Evolutionary conservation across 495 filamentous ascomycete species (phyloP).

Genomic region (Lasiosphaeria ovina): DNA sequence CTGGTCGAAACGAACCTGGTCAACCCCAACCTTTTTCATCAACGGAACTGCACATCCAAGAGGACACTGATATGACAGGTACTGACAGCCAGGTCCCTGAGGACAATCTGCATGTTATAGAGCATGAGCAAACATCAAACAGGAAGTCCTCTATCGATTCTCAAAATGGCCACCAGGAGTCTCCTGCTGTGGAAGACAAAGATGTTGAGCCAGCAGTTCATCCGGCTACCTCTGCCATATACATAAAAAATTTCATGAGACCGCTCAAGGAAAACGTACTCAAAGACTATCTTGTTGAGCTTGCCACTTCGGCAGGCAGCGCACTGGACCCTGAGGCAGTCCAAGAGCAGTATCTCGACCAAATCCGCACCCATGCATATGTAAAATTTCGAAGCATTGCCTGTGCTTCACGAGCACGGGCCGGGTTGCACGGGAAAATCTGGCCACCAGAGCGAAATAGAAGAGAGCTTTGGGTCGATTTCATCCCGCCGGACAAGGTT

Average conservation of each 20-base stretch:
- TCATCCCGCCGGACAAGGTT: slow-evolving; percentile 74
- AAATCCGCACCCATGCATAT: slow-evolving; percentile 85
- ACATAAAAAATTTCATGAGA: slow-evolving; percentile 89
- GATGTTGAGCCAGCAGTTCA: slow-evolving; percentile 69
- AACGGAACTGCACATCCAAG: too few species aligned
- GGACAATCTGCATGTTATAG: not conserved
- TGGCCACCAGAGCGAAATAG: slow-evolving; percentile 88
- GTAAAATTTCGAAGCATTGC: slow-evolving; percentile 63
- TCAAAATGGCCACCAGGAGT: not conserved
- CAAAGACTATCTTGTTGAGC: slow-evolving; percentile 60
- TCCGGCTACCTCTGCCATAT: slow-evolving; percentile 79
- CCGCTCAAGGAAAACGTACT: slow-evolving; percentile 68
- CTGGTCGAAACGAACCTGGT: not conserved
- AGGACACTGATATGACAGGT: too few species aligned
- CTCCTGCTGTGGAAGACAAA: slow-evolving; percentile 23
- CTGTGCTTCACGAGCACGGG: slow-evolving; percentile 76
- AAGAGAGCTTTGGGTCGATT: slow-evolving; percentile 86
- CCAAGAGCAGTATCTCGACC: slow-evolving; percentile 72
- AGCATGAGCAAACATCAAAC: not conserved
- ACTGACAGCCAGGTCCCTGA: too few species aligned
- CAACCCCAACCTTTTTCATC: too few species aligned
- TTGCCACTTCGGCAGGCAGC: slow-evolving; percentile 60
- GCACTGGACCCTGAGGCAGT: slow-evolving; percentile 54
- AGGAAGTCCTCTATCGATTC: not conserved
- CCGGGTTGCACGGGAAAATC: slow-evolving; percentile 68